Evolutionary conservation across 1,139 yeast genomes (phyloP).

Genomic region (Pichiaceae sp.): DNA sequence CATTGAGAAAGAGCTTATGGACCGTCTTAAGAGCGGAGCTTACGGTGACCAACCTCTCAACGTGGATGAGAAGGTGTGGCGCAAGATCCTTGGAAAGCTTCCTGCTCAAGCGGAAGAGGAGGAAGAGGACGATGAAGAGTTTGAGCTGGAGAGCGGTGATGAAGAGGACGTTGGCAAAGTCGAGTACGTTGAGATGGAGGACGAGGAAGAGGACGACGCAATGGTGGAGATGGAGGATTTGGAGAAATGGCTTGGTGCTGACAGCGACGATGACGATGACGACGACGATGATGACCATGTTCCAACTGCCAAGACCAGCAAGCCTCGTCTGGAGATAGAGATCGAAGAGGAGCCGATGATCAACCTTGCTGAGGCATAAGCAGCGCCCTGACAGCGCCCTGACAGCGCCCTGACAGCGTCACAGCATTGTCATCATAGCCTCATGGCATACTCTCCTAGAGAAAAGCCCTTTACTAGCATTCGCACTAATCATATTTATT

Average conservation of each 20-base stretch:
- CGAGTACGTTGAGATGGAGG: constrained; percentile 71
- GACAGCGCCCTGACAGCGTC: too few relatives aligned
- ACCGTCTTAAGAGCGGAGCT: constrained; percentile 93
- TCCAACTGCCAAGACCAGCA: constrained; percentile 30
- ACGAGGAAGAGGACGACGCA: constrained; percentile 78
- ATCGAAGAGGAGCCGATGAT: constrained; percentile 53
- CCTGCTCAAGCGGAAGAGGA: constrained; percentile 54
- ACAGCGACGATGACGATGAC: constrained; percentile 17
- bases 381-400: too few relatives aligned
- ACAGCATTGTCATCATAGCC: too few relatives aligned
- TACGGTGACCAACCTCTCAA: constrained; percentile 96
- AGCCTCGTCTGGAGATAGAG: constrained; percentile 80
- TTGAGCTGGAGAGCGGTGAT: constrained; percentile 28
- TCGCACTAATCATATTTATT: not conserved
- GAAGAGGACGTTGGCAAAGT: constrained; percentile 72
- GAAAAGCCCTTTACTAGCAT: not conserved
- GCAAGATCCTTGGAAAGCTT: constrained; percentile 77
- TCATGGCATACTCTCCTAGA: too few relatives aligned
- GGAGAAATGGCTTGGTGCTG: constrained; percentile 64
- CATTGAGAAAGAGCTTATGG: constrained; percentile 88
- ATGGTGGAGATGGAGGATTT: constrained; percentile 86
- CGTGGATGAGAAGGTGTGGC: constrained; percentile 94
- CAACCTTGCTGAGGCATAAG: constrained; percentile 10
- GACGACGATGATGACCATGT: constrained; percentile 36
- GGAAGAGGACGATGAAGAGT: constrained; percentile 40